Evolutionary conservation across 2,329 filamentous ascomycete genomes (phyloP).

Genomic region (Didymellaceae sp.): DNA sequence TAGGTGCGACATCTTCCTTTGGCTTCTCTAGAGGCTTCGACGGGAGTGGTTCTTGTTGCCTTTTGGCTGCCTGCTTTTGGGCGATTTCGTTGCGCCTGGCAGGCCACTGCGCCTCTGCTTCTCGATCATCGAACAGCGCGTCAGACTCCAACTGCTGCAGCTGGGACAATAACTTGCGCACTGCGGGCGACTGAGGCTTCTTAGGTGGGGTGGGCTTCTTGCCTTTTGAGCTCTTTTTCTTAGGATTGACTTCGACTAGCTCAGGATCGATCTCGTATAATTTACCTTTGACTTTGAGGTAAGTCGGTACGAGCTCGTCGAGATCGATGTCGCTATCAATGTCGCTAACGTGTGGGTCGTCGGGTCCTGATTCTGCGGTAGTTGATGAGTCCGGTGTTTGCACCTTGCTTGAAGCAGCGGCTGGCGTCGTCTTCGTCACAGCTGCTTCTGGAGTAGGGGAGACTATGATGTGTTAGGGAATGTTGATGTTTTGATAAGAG

Average conservation of each 20-base stretch:
- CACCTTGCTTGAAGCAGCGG: neutral
- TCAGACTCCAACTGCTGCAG: conserved; percentile 76
- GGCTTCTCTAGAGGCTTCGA: neutral
- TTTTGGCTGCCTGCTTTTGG: conserved; percentile 45
- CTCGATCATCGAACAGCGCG: conserved; percentile 56
- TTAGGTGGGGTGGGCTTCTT: conserved; percentile 25
- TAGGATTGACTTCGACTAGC: conserved; percentile 60
- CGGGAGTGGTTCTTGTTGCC: conserved; percentile 16
- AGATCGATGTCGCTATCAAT: conserved; percentile 58
- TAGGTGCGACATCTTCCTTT: neutral
- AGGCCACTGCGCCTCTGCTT: conserved; percentile 56
- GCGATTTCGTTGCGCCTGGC: conserved; percentile 52
- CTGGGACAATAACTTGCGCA: conserved; percentile 74
- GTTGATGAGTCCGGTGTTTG: conserved; percentile 7
- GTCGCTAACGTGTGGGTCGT: conserved; percentile 54
- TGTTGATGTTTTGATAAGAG: too few species aligned
- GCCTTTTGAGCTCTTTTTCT: conserved; percentile 42
- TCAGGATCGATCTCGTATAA: conserved; percentile 58
- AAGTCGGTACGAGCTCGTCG: conserved; percentile 69
- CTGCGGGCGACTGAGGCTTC: conserved; percentile 51
- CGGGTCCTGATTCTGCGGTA: conserved; percentile 23
- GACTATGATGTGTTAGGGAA: neutral
- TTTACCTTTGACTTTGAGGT: conserved; percentile 72
- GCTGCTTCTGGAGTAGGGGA: conserved; percentile 1
- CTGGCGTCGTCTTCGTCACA: neutral